Base-by-base conservation (phyloP, 2,329 filamentous ascomycete genomes). In the Scortechinia acanthostroma region DNA sequence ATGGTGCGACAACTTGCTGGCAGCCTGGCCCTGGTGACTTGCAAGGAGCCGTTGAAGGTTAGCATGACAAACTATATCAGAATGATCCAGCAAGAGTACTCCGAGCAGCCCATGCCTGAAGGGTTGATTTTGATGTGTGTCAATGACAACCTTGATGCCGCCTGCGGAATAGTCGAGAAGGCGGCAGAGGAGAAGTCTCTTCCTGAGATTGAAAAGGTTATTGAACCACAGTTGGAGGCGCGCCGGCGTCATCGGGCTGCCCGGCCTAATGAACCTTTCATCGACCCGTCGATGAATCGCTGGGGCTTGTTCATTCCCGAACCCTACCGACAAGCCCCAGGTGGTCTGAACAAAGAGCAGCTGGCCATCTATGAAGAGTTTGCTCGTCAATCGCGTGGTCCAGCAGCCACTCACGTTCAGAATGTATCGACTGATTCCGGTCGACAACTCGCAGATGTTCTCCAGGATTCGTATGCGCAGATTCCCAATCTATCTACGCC, bases 31-130 rank as follows among this genome's bases (percentile, higher is more conserved):
- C 76, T 96, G 22, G 93, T 98, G n/a, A 98, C 93, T 3, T 97
- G 91, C 59, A 98, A 97, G 64, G 93, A 98, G 62, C 93, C 93
- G 15, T 73, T 98, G 15, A 83, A 93, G 49, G 93, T 94, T 62
- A 97, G 94, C 66, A 95, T 98, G 64, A 94, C 87, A 45, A 98
- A 97, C 65, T 95, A 97, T 59, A 90, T 98, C 62, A 86, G 93
- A 44, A 74, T 73, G 43, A 62, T 83, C n/a, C 74, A 80, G 2
- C 70, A 66, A 43, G 80, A 83, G 28, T 76, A 95, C 28, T 82
- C 88, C 45, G 86, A 88, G 45, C 79, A 84, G 54, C 87, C 88
- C 15, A 76, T 98, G 49, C 89, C 93, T 0, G 93, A 98, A 65
- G 93, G 93, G 4, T 88, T 93, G 22, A 93, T 98, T 49, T 79